These are phyloP conservation scores for Kondoa subrosea DNA, from an alignment of 768 basidiomycete genomes.

Conservation along the genomic window DNA sequence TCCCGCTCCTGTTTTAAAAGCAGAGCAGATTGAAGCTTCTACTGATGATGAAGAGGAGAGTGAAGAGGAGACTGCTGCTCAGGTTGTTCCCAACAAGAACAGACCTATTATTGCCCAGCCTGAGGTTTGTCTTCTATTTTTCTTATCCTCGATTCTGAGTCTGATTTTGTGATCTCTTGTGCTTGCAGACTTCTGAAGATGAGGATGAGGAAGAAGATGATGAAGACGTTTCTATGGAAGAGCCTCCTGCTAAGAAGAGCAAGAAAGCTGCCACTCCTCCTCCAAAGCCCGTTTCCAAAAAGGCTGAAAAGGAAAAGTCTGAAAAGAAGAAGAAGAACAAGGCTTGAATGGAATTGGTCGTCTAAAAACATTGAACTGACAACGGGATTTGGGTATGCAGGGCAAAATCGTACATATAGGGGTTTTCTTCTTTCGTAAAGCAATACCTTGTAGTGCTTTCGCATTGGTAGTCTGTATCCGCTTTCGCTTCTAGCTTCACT, in stretches of 20 bases:
- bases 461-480: too few species aligned
- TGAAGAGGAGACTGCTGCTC: background rate
- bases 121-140: too few species aligned
- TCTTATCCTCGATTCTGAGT: too few species aligned
- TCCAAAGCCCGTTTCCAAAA: conserved; percentile 4
- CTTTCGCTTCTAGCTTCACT: too few species aligned
- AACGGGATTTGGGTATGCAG: too few species aligned
- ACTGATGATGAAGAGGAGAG: background rate
- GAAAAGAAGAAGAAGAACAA: background rate
- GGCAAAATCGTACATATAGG: too few species aligned
- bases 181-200: background rate
- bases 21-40: background rate
- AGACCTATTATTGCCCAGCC: background rate
- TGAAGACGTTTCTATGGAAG: too few species aligned
- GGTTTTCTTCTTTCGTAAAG: too few species aligned
- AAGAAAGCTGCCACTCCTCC: background rate
- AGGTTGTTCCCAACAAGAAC: background rate
- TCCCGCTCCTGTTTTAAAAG: conserved; percentile 1
- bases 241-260: background rate
- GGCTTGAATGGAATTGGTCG: background rate
- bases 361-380: too few species aligned
- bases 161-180: too few species aligned
- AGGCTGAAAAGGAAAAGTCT: background rate
- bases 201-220: background rate
- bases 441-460: too few species aligned